Evolutionary conservation across 2,329 filamentous ascomycete genomes (phyloP).

Genomic region (Fusarium graminum): DNA sequence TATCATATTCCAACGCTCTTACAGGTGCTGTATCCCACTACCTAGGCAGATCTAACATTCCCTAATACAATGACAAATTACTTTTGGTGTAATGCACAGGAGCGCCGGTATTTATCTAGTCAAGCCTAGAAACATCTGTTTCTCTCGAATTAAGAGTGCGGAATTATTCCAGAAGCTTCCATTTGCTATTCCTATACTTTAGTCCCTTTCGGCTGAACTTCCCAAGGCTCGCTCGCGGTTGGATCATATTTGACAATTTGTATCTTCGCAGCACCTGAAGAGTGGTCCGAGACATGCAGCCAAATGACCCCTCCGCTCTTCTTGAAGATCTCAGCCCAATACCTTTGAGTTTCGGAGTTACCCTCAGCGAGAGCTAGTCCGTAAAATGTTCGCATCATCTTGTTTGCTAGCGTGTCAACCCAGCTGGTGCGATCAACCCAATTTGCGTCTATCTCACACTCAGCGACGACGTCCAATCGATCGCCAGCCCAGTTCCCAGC

Average conservation of each 20-base stretch:
- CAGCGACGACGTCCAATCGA: conserved; percentile 15
- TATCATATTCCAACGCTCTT: too few species aligned
- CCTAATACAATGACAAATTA: too few species aligned
- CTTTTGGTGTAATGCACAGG: too few species aligned
- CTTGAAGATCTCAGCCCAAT: neutral
- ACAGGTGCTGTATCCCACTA: too few species aligned
- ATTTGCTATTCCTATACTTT: neutral
- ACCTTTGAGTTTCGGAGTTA: rapidly evolving
- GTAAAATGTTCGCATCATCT: conserved; percentile 14
- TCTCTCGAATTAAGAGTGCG: too few species aligned
- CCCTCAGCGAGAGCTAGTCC: neutral
- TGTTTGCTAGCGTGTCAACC: neutral
- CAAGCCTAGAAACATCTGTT: too few species aligned
- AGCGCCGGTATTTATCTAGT: too few species aligned
- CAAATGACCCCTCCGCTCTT: neutral
- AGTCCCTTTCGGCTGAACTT: neutral
- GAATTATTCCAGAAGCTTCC: too few species aligned
- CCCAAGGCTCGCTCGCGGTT: neutral
- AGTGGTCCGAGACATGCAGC: neutral
- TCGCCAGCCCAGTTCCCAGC: conserved; percentile 18
- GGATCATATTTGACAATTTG: neutral
- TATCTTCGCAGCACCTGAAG: neutral
- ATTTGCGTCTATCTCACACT: neutral
- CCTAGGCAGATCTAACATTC: too few species aligned
- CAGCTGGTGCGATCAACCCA: conserved; percentile 19